Base-by-base conservation (phyloP, 345 rosid species). In the Melastoma malabathricum region DNA sequence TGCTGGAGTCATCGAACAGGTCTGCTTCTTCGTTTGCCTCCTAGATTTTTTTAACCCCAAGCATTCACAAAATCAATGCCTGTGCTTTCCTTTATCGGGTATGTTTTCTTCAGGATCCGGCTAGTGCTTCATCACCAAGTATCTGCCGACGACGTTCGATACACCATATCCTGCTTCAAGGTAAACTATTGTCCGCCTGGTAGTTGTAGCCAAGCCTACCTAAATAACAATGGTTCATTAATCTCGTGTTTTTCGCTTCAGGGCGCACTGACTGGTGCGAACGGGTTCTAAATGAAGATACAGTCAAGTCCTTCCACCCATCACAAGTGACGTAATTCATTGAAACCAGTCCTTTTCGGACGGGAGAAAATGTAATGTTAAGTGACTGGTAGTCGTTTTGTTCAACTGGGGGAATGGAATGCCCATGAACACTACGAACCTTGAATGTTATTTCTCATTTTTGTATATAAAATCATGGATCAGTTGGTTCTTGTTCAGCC, bases 71-170 rank as follows among this genome's bases (percentile, higher is more conserved):
- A 10, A 12, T 12, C 13, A 14, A 51, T 3, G 16, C 3, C 6
- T 1, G 14, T 16, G 43, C 25, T 9, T 17, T 13, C 22, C 12
- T 10, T n/a, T 18, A 6, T 34, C 9, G 50, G 23, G 23, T 13
- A 52, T 16, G 12, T 29, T 19, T 31, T 18, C n/a, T 63, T 55
- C 83, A 90, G 96, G 25, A 67, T 86, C 23, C 73, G 96, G 73
- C 67, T 84, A 65, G 98, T 86, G 18, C 59, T 86, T 22, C 96
- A 86, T 69, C 77, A 89, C 67, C 97, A 89, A 55, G 78, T 90
- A 59, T 90, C 94, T 15, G 66, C 68, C 20, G 73, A 67, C 17
- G 96, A 90, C 58, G 82, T 86, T 62, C 83, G 80, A 44, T 80
- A 80, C 56, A 63, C 78, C 12, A 18, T 82, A 50, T 76, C 85